Evolutionary conservation across 148 eudicot species (phyloP), one percentile per base, ranked within the genome.

Genomic region (Nyssa sinensis): DNA sequence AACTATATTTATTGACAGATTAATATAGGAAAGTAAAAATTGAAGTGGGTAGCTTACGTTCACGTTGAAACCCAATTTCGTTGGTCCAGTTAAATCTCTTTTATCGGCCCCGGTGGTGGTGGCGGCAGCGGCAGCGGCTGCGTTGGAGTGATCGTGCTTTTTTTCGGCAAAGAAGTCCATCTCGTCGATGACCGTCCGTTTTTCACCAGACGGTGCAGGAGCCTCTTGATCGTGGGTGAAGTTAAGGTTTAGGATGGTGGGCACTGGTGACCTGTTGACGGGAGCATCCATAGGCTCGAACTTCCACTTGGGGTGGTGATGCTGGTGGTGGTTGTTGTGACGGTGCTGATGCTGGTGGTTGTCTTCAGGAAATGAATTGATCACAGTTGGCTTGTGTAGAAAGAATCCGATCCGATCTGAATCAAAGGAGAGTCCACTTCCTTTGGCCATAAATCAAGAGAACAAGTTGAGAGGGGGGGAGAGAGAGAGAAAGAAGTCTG

Each of bases 401-500:
- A 69, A 74, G 31, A 75, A 57, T 31, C 49, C 29, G 79, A 70
- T 82, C 74, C 66, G 86, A 86, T 82, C 82, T 81, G 84, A 81
- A 81, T 88, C 84, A 82, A 84, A 70, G 81, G 84, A 81, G 85
- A 86, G 90, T 89, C 88, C 86, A 89, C 85, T 78, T 66, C 80
- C 82, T 67, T 72, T 76, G 81, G 87, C 86, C 85, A 84, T 85
- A 79, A 74, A 78, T 80, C 76, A 64, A 63, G 77, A 74, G 32
- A 24, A 67, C 27, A 55, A 31, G 29, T 33, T 34, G 66, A 13
- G 29, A 66, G 58, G 71, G 57, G 72, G 70, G 69, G 73, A 65
- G 57, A 53, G 19, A 44, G 51, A 44, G 12, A 14, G 51, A 19
- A 60, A 60, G 62, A 53, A 69, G 84, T 70, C 67, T 73, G 77